Evolutionary conservation across 192 early-diverging fungal species (phyloP), one percentile per base, ranked within the genome.

Genomic region (Backusella parvicylindrica): DNA sequence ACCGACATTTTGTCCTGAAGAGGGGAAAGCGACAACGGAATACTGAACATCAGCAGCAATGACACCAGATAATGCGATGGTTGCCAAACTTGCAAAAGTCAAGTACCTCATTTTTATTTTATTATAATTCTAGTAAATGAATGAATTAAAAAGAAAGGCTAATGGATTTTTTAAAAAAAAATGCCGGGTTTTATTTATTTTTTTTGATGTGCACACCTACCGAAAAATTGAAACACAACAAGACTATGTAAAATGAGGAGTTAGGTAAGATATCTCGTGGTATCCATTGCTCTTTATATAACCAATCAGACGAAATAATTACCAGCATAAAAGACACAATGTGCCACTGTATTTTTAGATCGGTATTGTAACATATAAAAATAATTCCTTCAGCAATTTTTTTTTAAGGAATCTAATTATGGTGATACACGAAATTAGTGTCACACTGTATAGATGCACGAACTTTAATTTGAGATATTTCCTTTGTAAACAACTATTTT

Each of bases 1-100:
- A 18, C 56, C 41, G 6, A 81, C 79, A 28, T 66, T 49, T 72
- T 73, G 65, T 26, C 63, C 70, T 12, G 26, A 43, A 11, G 64
- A 21, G 35, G 79, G 79, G 60, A 81, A 81, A 28, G 79, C 79
- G 18, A 81, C 36, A n/a, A 81, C 79, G 6, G 75, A 72, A 33
- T 81, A 81, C 26, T 76, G 70, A 35, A 81, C 79, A 74, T 81
- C 79, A 15, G 79, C 79, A 38, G 56, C 68, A 4, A 50, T 32
- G 4, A 23, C 38, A 15, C 69, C 60, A 21, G 72, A 73, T 3
- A 76, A 12, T 11, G 75, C 79, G 9, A 73, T 60, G 7, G 71
- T 71, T 16, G 73, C 21, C 31, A 77, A 26, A 37, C 69, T 31
- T 28, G 43, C 43, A 69, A 67, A 38, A 11, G 66, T 50, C 28